A percentile compares a stretch with the other conserved stretches of the same genome.
These are phyloP conservation scores for Cairneyella variabilis DNA, from an alignment of 495 filamentous ascomycete genomes.

Conservation along the genomic window DNA sequence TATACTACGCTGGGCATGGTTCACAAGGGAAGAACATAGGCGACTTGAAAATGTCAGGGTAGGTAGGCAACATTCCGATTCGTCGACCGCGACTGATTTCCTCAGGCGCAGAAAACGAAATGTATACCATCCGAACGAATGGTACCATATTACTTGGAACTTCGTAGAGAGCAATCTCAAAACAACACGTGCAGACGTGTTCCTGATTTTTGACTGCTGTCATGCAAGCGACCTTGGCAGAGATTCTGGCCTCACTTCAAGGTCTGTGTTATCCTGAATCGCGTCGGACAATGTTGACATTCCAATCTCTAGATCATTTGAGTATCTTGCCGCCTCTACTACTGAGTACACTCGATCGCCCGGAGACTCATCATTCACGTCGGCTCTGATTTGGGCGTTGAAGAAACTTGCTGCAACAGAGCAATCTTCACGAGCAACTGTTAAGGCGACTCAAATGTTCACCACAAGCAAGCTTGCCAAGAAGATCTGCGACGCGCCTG, in stretches of 20 bases:
- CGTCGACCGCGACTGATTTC: background rate
- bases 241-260: conserved; percentile 8
- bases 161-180: conserved; percentile 2
- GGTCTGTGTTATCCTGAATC: background rate
- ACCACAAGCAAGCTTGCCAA: conserved; percentile 9
- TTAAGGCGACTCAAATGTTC: conserved; percentile 2
- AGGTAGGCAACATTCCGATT: background rate
- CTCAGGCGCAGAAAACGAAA: background rate
- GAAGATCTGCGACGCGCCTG: conserved; percentile 5
- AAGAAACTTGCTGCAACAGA: conserved; percentile 6
- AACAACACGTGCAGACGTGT: background rate
- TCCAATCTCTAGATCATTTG: conserved; percentile 1
- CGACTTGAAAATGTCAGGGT: conserved; percentile 7
- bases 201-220: conserved; percentile 11
- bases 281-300: background rate
- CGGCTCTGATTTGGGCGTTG: conserved; percentile 10
- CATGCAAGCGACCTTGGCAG: conserved; percentile 3
- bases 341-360: conserved; percentile 3
- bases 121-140: background rate
- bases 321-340: conserved; percentile 10
- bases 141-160: conserved; percentile 6
- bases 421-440: conserved; percentile 5
- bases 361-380: conserved; percentile 10
- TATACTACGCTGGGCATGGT: conserved; percentile 14
- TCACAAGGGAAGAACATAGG: conserved; percentile 4